phyloP scores from a whole-genome alignment of 2,329 filamentous ascomycete genomes.

The Alternaria panax region DNA sequence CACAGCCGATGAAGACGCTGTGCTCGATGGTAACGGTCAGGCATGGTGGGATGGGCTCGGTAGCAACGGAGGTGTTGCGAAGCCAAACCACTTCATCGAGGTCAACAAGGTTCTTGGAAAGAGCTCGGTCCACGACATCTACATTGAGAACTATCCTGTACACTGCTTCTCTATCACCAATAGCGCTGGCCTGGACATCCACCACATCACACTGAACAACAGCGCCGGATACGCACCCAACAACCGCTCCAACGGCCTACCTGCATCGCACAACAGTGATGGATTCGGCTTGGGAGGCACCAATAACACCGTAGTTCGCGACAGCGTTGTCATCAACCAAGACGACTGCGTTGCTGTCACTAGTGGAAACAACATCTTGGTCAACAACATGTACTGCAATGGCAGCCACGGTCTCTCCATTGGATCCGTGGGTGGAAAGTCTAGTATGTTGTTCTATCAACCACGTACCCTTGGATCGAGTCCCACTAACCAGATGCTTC shows the following conservation, averaged over 20 bases:
- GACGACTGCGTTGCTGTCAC: slow-evolving; percentile 66
- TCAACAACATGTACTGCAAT: slow-evolving; percentile 52
- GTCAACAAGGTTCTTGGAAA: slow-evolving; percentile 50
- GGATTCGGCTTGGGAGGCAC: slow-evolving; percentile 62
- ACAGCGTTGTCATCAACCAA: slow-evolving; percentile 62
- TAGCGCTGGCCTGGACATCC: slow-evolving; percentile 53
- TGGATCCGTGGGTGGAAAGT: slow-evolving; percentile 58
- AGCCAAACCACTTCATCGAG: slow-evolving; percentile 46
- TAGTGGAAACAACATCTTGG: slow-evolving; percentile 53
- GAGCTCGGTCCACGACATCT: slow-evolving; percentile 52
- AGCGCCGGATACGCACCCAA: slow-evolving; percentile 57
- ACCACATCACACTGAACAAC: slow-evolving; percentile 63
- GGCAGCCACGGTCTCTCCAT: slow-evolving; percentile 65
- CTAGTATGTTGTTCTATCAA: slow-evolving; percentile 12
- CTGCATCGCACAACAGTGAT: slow-evolving; percentile 58
- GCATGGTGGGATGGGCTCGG: slow-evolving; percentile 47
- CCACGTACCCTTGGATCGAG: no score
- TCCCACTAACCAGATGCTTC: background rate
- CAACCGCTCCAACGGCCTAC: slow-evolving; percentile 32
- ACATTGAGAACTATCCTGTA: slow-evolving; percentile 62
- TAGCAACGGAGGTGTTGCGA: slow-evolving; percentile 55
- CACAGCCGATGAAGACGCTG: slow-evolving; percentile 49
- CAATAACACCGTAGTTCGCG: slow-evolving; percentile 49
- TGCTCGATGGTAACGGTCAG: slow-evolving; percentile 33
- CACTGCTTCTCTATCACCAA: slow-evolving; percentile 58